Evolutionary conservation across 345 rosid species (phyloP).

Genomic region (Turnera subulata): DNA sequence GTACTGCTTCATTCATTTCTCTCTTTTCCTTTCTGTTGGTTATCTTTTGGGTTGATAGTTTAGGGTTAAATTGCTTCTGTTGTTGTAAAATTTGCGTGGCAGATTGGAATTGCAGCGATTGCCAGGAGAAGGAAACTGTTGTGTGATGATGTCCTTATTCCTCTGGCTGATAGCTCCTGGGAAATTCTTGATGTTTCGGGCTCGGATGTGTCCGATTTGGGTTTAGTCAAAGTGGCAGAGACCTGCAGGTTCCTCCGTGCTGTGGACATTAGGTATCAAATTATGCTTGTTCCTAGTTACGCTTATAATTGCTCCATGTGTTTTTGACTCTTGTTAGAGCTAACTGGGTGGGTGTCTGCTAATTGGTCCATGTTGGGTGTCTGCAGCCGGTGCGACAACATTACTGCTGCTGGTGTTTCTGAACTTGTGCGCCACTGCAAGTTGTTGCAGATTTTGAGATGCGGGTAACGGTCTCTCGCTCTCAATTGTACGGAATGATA

Average conservation of each 20-base stretch:
- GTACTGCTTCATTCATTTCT: slow-evolving; percentile 17
- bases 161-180: slow-evolving; percentile 82
- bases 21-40: not conserved
- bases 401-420: slow-evolving; percentile 61
- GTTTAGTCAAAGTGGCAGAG: slow-evolving; percentile 52
- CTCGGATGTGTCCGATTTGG: slow-evolving; percentile 66
- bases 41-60: too few species aligned
- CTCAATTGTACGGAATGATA: too few species aligned
- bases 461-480: slow-evolving; percentile 51
- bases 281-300: too few species aligned
- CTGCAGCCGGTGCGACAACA: slow-evolving; percentile 62
- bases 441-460: slow-evolving; percentile 70
- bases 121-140: slow-evolving; percentile 77
- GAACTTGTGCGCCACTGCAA: slow-evolving; percentile 61
- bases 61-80: not conserved
- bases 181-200: slow-evolving; percentile 76
- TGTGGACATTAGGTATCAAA: slow-evolving; percentile 70
- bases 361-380: too few species aligned
- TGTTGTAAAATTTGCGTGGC: not conserved
- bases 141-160: slow-evolving; percentile 46
- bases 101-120: slow-evolving; percentile 70
- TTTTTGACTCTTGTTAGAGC: too few species aligned
- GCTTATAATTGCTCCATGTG: too few species aligned
- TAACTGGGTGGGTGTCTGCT: too few species aligned
- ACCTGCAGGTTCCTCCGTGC: slow-evolving; percentile 67